Percentiles rank a stretch among this genome's conserved stretches.
phyloP scores from a whole-genome alignment of 345 rosid genomes.

The Syzygium aqueum region DNA sequence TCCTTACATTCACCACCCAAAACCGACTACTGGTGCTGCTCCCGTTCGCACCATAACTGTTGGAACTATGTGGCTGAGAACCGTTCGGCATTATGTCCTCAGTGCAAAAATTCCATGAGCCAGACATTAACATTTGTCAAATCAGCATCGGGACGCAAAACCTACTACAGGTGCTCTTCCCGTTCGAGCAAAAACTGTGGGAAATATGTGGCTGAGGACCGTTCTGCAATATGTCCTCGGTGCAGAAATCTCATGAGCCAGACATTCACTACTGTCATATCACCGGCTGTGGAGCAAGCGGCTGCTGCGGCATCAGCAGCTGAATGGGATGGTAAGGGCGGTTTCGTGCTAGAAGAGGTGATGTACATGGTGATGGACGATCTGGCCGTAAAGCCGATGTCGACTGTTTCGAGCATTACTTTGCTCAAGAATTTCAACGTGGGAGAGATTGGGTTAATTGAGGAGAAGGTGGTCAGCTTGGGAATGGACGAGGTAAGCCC shows the following conservation, averaged over 20 bases:
- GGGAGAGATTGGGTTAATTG: background rate
- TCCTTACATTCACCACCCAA: background rate
- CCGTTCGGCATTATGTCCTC: too few species aligned
- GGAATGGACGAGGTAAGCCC: conserved; percentile 1
- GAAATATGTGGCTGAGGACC: too few species aligned
- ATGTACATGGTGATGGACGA: conserved; percentile 9
- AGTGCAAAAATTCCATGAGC: too few species aligned
- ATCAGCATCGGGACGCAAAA: too few species aligned
- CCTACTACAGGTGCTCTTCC: too few species aligned
- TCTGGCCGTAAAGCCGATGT: conserved; percentile 1
- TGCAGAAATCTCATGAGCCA: too few species aligned
- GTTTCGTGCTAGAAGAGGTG: background rate
- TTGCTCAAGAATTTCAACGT: background rate
- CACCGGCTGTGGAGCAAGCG: background rate
- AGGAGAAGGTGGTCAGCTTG: background rate
- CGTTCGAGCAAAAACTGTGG: too few species aligned
- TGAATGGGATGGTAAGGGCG: background rate
- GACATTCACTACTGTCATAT: background rate
- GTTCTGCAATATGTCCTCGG: too few species aligned
- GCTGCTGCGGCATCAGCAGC: background rate
- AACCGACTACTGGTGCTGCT: background rate
- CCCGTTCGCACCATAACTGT: background rate
- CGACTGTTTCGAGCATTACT: background rate
- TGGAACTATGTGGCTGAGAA: background rate
- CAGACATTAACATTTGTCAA: too few species aligned